Evolutionary conservation across 2,329 filamentous ascomycete genomes (phyloP).

Genomic region (Furcasterigmium furcatum): DNA sequence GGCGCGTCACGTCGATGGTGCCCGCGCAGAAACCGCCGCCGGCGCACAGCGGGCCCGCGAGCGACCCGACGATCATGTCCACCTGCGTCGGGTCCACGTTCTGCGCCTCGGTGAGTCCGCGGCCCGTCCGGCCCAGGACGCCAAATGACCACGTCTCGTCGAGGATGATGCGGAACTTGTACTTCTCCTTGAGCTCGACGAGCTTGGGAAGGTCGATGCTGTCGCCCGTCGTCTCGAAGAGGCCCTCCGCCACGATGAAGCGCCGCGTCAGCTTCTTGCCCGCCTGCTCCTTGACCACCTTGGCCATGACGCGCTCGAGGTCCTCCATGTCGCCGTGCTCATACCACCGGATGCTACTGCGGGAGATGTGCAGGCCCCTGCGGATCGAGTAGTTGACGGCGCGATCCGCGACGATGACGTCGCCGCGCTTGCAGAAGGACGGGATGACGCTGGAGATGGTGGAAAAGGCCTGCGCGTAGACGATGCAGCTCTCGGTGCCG

Average conservation of each 20-base stretch:
- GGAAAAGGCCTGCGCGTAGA: constrained; percentile 94
- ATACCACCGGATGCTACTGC: constrained; percentile 90
- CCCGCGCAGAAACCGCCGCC: constrained; percentile 96
- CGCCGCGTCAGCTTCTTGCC: constrained; percentile 85
- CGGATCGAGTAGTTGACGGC: constrained; percentile 92
- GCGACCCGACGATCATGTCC: constrained; percentile 94
- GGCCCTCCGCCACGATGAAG: constrained; percentile 92
- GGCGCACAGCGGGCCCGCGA: constrained; percentile 85
- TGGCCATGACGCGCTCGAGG: constrained; percentile 78
- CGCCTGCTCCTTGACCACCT: constrained; percentile 82
- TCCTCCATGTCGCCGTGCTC: constrained; percentile 96
- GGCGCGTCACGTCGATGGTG: constrained; percentile 85
- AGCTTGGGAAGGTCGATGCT: constrained; percentile 81
- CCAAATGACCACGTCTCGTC: constrained; percentile 99
- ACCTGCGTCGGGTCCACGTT: constrained; percentile 92
- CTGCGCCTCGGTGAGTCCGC: constrained; percentile 91
- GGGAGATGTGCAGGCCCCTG: constrained; percentile 88
- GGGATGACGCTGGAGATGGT: constrained; percentile 97
- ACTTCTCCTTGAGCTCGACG: constrained; percentile 89
- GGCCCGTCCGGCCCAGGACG: constrained; percentile 84
- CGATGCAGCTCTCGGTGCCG: constrained; percentile 83
- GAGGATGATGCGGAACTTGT: constrained; percentile 96
- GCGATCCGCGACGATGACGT: constrained; percentile 94
- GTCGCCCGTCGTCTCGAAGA: constrained; percentile 91
- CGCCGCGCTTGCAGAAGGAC: constrained; percentile 92